phyloP scores from a whole-genome alignment of 2,329 filamentous ascomycete species.

The Verticillium nonalfalfae region DNA sequence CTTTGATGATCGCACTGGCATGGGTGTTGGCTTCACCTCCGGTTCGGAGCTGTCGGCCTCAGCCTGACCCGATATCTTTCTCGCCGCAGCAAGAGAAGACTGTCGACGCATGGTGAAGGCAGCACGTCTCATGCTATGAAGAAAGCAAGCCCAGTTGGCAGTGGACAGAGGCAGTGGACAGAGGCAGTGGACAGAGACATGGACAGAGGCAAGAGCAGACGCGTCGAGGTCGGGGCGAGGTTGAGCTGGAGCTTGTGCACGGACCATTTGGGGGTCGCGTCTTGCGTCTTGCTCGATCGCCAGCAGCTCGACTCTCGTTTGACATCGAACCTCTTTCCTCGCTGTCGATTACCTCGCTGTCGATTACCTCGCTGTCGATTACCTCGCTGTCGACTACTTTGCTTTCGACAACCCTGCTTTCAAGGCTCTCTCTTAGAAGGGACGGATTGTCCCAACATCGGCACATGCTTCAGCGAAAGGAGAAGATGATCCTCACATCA shows the following conservation, averaged over 20 bases:
- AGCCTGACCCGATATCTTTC: constrained; percentile 5
- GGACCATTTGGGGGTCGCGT: neutral
- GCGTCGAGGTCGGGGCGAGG: neutral
- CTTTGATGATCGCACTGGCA: neutral
- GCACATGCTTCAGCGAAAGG: no score
- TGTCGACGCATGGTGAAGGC: neutral
- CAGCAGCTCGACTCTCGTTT: neutral
- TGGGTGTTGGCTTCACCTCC: neutral
- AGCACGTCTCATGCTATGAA: neutral
- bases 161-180: no score
- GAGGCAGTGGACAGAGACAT: no score
- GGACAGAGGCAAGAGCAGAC: neutral
- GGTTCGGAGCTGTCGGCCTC: constrained; percentile 4
- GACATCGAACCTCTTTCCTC: neutral
- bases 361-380: neutral
- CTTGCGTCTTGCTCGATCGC: neutral
- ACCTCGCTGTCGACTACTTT: no score
- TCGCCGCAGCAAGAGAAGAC: constrained; percentile 8
- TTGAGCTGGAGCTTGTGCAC: neutral
- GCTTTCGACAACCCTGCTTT: no score
- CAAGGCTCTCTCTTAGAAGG: neutral
- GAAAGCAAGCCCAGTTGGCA: no score
- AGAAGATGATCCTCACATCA: no score
- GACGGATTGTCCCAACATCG: no score
- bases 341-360: no score